A percentile compares a stretch with the other conserved stretches of the same genome.
These are phyloP conservation scores for Ophiostoma fasciatum DNA, from an alignment of 2,329 filamentous ascomycete genomes.

Conservation along the genomic window DNA sequence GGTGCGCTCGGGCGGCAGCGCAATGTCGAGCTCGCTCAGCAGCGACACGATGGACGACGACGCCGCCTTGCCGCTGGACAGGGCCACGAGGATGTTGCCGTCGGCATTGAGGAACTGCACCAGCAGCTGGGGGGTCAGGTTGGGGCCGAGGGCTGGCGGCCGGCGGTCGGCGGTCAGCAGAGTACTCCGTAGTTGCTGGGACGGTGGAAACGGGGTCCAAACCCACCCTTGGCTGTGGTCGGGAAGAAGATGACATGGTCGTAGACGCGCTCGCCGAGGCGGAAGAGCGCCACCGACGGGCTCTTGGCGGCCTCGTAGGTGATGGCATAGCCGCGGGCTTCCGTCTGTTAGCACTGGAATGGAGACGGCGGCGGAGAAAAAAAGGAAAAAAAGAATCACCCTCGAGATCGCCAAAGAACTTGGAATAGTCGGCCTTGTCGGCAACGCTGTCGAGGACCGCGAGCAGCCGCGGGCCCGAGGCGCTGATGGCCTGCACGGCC, in stretches of 20 bases:
- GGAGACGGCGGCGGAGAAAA: not conserved
- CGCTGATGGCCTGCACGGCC: slow-evolving; percentile 62
- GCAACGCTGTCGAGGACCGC: slow-evolving; percentile 72
- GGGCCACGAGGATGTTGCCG: slow-evolving; percentile 79
- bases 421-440: slow-evolving; percentile 71
- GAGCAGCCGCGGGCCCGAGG: slow-evolving; percentile 63
- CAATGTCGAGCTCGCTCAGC: slow-evolving; percentile 77
- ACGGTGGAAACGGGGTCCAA: no score
- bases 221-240: slow-evolving; percentile 80
- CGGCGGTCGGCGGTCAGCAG: no score
- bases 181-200: no score
- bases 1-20: slow-evolving; percentile 72
- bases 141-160: slow-evolving; percentile 64
- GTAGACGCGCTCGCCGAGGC: slow-evolving; percentile 73
- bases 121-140: slow-evolving; percentile 70
- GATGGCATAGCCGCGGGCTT: slow-evolving; percentile 72
- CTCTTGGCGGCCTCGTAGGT: slow-evolving; percentile 74
- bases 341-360: slow-evolving; percentile 10
- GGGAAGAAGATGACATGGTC: slow-evolving; percentile 87
- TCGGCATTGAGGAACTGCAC: slow-evolving; percentile 81
- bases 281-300: slow-evolving; percentile 62
- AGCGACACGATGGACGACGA: slow-evolving; percentile 62
- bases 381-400: slow-evolving; percentile 21
- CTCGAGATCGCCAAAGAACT: slow-evolving; percentile 60
- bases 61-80: slow-evolving; percentile 57